Conservation (phyloP, 2,329 filamentous ascomycete species). For the Beauveria sp. region DNA sequence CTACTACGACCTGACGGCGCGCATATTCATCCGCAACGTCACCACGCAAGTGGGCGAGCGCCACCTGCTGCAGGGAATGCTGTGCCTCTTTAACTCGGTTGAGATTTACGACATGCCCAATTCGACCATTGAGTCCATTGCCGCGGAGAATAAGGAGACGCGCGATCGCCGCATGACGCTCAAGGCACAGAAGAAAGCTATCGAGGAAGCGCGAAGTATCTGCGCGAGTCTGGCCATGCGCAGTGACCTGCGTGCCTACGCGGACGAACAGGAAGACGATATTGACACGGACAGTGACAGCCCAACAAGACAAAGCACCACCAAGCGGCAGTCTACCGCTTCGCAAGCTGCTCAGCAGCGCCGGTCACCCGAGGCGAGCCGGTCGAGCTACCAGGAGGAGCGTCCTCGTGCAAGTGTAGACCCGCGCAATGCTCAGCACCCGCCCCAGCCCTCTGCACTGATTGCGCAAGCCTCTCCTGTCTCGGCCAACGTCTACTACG, state of each 20-base stretch:
- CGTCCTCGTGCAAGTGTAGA: slow-evolving; percentile 8
- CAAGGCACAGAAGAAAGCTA: slow-evolving; percentile 24
- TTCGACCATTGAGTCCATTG: slow-evolving; percentile 39
- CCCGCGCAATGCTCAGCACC: slow-evolving; percentile 12
- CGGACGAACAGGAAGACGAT: slow-evolving; percentile 29
- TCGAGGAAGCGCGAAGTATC: slow-evolving; percentile 19
- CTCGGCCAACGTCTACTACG: neutral
- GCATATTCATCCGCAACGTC: slow-evolving; percentile 44
- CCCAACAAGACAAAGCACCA: slow-evolving; percentile 12
- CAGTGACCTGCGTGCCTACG: slow-evolving; percentile 37
- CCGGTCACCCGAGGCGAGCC: slow-evolving; percentile 14
- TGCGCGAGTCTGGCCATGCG: slow-evolving; percentile 45
- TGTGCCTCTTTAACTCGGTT: slow-evolving; percentile 44
- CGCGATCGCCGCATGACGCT: slow-evolving; percentile 40
- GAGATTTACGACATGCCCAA: slow-evolving; percentile 41
- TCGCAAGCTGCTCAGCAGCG: slow-evolving; percentile 10
- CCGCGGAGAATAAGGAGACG: slow-evolving; percentile 46
- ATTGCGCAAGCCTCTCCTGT: neutral
- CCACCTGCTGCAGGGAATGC: slow-evolving; percentile 43
- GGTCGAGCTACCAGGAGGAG: slow-evolving; percentile 19
- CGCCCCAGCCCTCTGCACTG: slow-evolving; percentile 15
- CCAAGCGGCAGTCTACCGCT: neutral
- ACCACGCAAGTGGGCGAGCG: slow-evolving; percentile 46
- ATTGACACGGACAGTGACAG: slow-evolving; percentile 25
- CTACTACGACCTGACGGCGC: slow-evolving; percentile 45